phyloP scores from a whole-genome alignment of 2,329 filamentous ascomycete genomes.

The Westerdykella sp. region DNA sequence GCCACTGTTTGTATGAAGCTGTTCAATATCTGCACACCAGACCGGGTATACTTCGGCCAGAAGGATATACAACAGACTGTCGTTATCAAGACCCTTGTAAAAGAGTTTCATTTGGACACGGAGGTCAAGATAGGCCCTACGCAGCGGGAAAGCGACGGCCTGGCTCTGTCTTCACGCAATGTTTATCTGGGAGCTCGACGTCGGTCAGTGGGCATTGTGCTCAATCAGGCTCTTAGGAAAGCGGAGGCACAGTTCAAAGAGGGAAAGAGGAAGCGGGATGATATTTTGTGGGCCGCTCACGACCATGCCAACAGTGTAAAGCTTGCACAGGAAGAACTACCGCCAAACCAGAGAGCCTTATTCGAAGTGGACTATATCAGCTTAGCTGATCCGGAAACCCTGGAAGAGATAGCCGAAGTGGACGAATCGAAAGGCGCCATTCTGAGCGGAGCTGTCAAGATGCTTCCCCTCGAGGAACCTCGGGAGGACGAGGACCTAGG shows the following conservation, averaged over 20 bases:
- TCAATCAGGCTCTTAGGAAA: slow-evolving; percentile 62
- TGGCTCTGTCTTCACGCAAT: slow-evolving; percentile 89
- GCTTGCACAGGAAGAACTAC: slow-evolving; percentile 56
- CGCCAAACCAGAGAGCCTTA: slow-evolving; percentile 55
- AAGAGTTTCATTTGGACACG: slow-evolving; percentile 76
- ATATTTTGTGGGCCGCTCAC: slow-evolving; percentile 67
- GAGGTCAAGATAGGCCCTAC: slow-evolving; percentile 70
- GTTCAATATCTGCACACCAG: slow-evolving; percentile 74
- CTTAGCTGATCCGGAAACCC: slow-evolving; percentile 74
- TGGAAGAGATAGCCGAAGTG: slow-evolving; percentile 70
- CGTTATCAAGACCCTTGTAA: slow-evolving; percentile 77
- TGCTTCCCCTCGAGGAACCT: slow-evolving; percentile 71
- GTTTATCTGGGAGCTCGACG: slow-evolving; percentile 79
- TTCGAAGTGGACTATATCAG: slow-evolving; percentile 93
- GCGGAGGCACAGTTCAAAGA: slow-evolving; percentile 62
- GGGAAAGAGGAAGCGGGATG: slow-evolving; percentile 51
- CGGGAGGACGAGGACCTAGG: slow-evolving; percentile 63
- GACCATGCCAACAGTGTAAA: slow-evolving; percentile 52
- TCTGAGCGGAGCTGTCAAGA: slow-evolving; percentile 83
- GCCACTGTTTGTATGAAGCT: slow-evolving; percentile 95
- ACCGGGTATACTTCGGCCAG: slow-evolving; percentile 87
- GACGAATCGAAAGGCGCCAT: slow-evolving; percentile 69
- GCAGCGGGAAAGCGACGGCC: slow-evolving; percentile 67
- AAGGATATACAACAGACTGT: slow-evolving; percentile 97
- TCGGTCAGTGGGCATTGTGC: slow-evolving; percentile 63